Conservation (phyloP, 139 green algal species). For the Monoraphidium neglectum region DNA sequence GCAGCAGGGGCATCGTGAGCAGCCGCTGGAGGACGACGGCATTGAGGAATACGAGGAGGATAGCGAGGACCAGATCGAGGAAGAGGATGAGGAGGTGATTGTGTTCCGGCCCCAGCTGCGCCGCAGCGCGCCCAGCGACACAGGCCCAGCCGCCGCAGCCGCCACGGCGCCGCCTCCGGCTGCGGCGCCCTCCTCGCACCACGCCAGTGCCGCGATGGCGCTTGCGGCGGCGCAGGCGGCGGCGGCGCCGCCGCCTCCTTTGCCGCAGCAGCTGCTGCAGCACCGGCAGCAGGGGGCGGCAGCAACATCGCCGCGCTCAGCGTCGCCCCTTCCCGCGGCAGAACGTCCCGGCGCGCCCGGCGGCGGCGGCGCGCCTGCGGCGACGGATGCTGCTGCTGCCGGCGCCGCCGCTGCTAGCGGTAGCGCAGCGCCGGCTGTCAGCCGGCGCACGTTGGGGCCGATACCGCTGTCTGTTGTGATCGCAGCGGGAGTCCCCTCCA, state of each 20-base stretch:
- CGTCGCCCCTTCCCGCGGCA: not conserved
- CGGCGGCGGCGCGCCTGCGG: not conserved
- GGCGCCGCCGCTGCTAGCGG: not conserved
- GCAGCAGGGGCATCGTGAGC: too few relatives aligned
- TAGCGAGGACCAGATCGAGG: not conserved
- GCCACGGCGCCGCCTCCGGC: not conserved
- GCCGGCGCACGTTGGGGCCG: too few relatives aligned
- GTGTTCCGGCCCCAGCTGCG: slow-evolving; percentile 11
- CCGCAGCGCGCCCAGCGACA: not conserved
- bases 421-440: too few relatives aligned
- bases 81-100: slow-evolving; percentile 28
- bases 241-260: not conserved
- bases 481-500: not conserved
- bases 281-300: not conserved
- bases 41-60: too few relatives aligned
- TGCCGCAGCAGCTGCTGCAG: slow-evolving; percentile 4
- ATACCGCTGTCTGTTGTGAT: not conserved
- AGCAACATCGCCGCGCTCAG: too few relatives aligned
- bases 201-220: not conserved
- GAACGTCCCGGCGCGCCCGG: not conserved
- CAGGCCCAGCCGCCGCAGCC: not conserved
- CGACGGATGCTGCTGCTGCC: slow-evolving; percentile 14
- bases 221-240: slow-evolving; percentile 4
- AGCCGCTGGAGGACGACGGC: too few relatives aligned
- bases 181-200: not conserved